These are phyloP conservation scores for Sextonia rubra DNA, from an alignment of 164 flowering plant genomes.

Conservation along the genomic window DNA sequence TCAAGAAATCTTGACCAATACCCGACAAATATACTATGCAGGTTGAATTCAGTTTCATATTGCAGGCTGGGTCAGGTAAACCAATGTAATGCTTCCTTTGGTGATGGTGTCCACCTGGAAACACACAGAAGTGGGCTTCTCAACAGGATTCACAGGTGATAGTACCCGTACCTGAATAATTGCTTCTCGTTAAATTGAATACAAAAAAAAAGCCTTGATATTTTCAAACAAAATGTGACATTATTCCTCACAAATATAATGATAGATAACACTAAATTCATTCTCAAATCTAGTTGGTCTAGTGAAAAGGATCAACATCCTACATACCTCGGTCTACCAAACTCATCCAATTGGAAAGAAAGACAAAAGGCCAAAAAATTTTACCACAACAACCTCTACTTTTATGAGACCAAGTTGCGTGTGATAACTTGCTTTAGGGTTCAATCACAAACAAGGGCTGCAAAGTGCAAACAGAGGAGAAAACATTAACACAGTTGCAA, in stretches of 20 bases:
- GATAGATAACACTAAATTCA: neutral
- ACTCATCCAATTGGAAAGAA: neutral
- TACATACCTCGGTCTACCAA: neutral
- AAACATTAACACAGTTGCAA: neutral
- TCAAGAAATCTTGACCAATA: too few relatives aligned
- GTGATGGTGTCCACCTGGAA: too few relatives aligned
- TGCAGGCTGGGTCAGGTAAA: too few relatives aligned
- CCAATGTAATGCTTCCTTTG: too few relatives aligned
- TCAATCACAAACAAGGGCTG: constrained; percentile 26
- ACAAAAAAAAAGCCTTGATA: neutral
- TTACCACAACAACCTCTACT: neutral
- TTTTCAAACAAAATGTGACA: too few relatives aligned
- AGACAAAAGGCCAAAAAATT: neutral
- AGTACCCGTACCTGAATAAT: too few relatives aligned
- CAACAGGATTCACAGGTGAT: too few relatives aligned
- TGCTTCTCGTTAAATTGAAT: too few relatives aligned
- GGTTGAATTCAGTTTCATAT: too few relatives aligned
- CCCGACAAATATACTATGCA: too few relatives aligned
- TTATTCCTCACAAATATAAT: neutral
- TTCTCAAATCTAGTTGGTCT: neutral
- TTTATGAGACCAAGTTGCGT: neutral
- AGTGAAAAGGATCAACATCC: neutral
- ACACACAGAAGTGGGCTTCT: too few relatives aligned
- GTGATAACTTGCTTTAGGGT: constrained; percentile 8
- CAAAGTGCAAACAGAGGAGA: constrained; percentile 15